Evolutionary conservation across 2,329 filamentous ascomycete species (phyloP), one percentile per base, ranked within the genome.

Genomic region (Albifimbria verrucaria): DNA sequence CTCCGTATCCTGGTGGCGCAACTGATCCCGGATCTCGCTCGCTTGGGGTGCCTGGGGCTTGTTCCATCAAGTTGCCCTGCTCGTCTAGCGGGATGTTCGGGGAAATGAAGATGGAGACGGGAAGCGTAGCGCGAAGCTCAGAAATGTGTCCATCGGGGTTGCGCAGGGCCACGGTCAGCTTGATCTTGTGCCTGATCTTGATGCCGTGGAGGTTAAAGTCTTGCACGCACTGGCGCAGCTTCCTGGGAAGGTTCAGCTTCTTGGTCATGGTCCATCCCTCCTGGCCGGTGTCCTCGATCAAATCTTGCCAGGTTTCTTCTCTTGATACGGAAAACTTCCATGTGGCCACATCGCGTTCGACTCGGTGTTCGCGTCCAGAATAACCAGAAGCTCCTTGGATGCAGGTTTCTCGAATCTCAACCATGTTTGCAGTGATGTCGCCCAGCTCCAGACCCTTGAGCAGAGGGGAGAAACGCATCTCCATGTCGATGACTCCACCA

Each of bases 111-210:
- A 99, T 87, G 51, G 91, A 91, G 17, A 97, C 83, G 2, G 94
- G 92, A 26, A 97, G 83, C 42, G 92, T 94, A 46, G 93, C 93
- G 50, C 93, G 88, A 50, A 97, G 83, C 85, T 97, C 93, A 52
- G 92, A 97, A 52, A 92, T 81, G 66, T 97, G 94, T 0, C 92
- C 93, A 67, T 99, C 94, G 0, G 94, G 93, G 63, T 99, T 97
- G 70, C 92, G 88, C 39, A 99, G 81, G 46, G 93, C 90, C 55
- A 97, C 87, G 48, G 90, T 91, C 65, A 97, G 81, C 74, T 93
- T 93, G 60, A 97, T 81, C 73, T 96, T 96, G 71, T 99, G 94
- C 52, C 90, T 83, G 50, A 97, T 82, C 70, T 94, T 96, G 74
- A 99, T 95, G 49, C 90, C 90, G 62, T 90, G 86, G 21, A 88